phyloP scores from a whole-genome alignment of 2,329 filamentous ascomycete genomes.

The Colletotrichum caudatum region DNA sequence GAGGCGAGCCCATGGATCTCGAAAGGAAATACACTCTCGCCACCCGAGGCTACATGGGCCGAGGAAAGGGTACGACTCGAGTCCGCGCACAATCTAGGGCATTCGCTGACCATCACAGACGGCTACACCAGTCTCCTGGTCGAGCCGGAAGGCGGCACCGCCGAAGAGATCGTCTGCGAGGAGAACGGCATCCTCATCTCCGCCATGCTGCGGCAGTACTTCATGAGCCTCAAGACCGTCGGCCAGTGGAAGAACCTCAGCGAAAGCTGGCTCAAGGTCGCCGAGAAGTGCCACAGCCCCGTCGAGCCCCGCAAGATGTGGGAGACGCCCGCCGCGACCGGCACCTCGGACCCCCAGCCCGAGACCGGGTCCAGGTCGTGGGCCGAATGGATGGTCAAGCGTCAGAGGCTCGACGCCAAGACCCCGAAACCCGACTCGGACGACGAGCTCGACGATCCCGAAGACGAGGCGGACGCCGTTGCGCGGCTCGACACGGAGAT shows the following conservation, averaged over 20 bases:
- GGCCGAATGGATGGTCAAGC: slow-evolving; percentile 52
- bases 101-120: slow-evolving; percentile 58
- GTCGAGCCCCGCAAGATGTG: slow-evolving; percentile 56
- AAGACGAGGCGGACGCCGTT: slow-evolving; percentile 54
- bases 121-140: slow-evolving; percentile 84
- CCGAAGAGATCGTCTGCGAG: slow-evolving; percentile 83
- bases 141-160: slow-evolving; percentile 78
- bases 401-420: slow-evolving; percentile 51
- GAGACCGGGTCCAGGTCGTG: slow-evolving; percentile 49
- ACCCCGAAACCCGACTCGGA: slow-evolving; percentile 57
- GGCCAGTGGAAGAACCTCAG: slow-evolving; percentile 83
- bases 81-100: not conserved
- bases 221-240: slow-evolving; percentile 85
- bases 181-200: slow-evolving; percentile 90
- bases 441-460: slow-evolving; percentile 49
- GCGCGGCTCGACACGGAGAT: slow-evolving; percentile 66
- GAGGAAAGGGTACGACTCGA: slow-evolving; percentile 72
- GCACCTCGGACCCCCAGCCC: slow-evolving; percentile 31
- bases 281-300: slow-evolving; percentile 68
- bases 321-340: slow-evolving; percentile 48
- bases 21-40: slow-evolving; percentile 77
- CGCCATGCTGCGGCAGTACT: slow-evolving; percentile 89
- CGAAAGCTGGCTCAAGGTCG: slow-evolving; percentile 75
- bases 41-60: slow-evolving; percentile 89
- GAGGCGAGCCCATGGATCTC: slow-evolving; percentile 70